Evolutionary conservation across 495 filamentous ascomycete genomes (phyloP).

Genomic region (Glonium stellatum): DNA sequence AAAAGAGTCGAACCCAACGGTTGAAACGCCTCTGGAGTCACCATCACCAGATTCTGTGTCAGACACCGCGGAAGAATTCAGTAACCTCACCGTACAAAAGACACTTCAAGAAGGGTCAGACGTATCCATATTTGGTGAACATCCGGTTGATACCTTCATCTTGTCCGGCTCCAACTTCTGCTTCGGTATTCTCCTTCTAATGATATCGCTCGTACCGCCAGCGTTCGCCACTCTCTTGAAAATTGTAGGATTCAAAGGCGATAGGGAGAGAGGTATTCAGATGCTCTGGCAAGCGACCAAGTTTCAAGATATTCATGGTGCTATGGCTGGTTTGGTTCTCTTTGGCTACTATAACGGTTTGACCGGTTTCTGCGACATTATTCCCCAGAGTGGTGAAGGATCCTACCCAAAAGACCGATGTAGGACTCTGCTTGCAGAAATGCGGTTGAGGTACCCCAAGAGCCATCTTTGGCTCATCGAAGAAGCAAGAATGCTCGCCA

Average conservation of each 20-base stretch:
- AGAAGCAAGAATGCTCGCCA: conserved; percentile 72
- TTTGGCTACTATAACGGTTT: conserved; percentile 84
- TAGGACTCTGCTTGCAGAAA: conserved; percentile 57
- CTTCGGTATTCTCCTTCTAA: conserved; percentile 74
- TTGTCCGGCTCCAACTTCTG: conserved; percentile 83
- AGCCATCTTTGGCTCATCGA: conserved; percentile 84
- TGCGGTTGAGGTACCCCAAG: conserved; percentile 73
- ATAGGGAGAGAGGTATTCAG: conserved; percentile 70
- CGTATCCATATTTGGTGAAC: conserved; percentile 50
- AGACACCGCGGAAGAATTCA: conserved; percentile 17
- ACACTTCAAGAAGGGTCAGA: conserved; percentile 29
- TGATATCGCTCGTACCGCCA: conserved; percentile 87
- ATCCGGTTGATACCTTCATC: conserved; percentile 73
- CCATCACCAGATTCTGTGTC: conserved; percentile 1
- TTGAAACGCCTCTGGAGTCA: background rate
- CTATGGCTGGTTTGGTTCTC: conserved; percentile 73
- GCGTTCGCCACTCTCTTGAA: conserved; percentile 76
- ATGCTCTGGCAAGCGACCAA: conserved; percentile 93
- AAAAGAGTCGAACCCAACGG: conserved; percentile 1
- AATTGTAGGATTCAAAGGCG: conserved; percentile 87
- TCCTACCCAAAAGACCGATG: conserved; percentile 70
- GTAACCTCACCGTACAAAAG: conserved; percentile 13
- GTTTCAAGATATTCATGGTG: conserved; percentile 83
- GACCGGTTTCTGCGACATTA: conserved; percentile 79
- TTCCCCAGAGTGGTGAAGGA: conserved; percentile 53